Percentiles rank a stretch among this genome's conserved stretches.
These are phyloP conservation scores for Closterium sp. DNA, from an alignment of 139 green algal species.

Conservation along the genomic window DNA sequence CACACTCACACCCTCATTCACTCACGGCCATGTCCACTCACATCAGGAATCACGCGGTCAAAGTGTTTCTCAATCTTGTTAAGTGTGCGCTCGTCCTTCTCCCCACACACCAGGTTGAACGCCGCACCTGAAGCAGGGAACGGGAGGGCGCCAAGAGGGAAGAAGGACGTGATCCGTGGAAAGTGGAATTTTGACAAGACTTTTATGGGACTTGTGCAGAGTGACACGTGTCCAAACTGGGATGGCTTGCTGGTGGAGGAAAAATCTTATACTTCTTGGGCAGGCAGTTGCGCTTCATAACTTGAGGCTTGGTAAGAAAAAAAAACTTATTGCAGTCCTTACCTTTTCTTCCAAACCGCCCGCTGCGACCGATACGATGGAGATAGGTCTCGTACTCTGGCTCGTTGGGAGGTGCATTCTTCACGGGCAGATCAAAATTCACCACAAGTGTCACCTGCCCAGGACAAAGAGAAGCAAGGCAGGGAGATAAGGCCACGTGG, in stretches of 20 bases:
- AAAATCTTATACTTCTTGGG: not conserved
- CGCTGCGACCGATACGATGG: conserved; percentile 92
- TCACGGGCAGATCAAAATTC: conserved; percentile 93
- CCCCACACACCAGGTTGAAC: conserved; percentile 51
- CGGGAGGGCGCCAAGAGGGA: not conserved
- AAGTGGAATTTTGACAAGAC: not conserved
- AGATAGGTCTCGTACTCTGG: conserved; percentile 97
- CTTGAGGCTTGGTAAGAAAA: too few species aligned
- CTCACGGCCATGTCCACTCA: conserved; percentile 38
- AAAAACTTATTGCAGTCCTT: not conserved
- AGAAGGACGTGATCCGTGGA: not conserved
- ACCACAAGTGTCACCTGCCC: conserved; percentile 93
- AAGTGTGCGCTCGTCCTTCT: conserved; percentile 60
- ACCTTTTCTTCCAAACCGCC: conserved; percentile 92
- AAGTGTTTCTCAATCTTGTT: conserved; percentile 82
- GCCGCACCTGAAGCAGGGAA: conserved; percentile 30
- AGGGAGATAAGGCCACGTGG: not conserved
- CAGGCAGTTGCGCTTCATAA: not conserved
- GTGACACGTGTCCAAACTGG: not conserved
- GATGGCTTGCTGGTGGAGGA: not conserved
- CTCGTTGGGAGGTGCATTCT: conserved; percentile 63
- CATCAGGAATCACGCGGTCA: conserved; percentile 75
- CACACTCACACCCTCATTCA: not conserved
- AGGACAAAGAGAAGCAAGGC: not conserved
- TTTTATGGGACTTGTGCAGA: not conserved